Evolutionary conservation across 371 early-diverging fungal genomes (phyloP), one percentile per base, ranked within the genome.

Genomic region (Blyttiomyces sp.): DNA sequence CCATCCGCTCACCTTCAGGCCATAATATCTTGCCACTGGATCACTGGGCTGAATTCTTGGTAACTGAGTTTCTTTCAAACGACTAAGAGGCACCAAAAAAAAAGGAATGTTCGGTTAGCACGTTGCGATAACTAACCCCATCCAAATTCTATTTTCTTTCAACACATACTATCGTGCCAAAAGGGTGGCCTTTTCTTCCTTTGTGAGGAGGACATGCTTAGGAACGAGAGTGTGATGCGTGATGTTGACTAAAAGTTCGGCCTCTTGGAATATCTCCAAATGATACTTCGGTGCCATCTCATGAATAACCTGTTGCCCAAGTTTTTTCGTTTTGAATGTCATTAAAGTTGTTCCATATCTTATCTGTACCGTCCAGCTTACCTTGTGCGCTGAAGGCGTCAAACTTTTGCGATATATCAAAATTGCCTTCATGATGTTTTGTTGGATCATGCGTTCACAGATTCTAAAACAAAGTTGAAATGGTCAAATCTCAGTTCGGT

Each of bases 191-290:
- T 95, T 97, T 72, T 98, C 99, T 64, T 93, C 97, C 11, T 83
- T 73, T 11, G 83, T 80, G 42, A 99, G 74, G 6, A 99, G 88
- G 66, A 86, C 89, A 70, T 99, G 99, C 68, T 88, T 86, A 26
- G 99, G 99, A 21, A 99, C 99, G 48, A 98, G 81, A 43, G 84
- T 83, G 75, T 99, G 99, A 64, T 94, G 85, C 34, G 99, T 99
- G 56, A 98, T 96, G 76, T 99, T 99, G 64, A 99, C 97, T 35
- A 98, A 74, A 52, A 99, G 73, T 72, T 99, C 99, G 49, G 88
- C 81, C 70, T 98, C 97, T 63, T 90, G 81, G 77, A 99, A 99
- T 6, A 89, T 82, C 68, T 99, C 99, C 35, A 99, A 66, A 3
- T 86, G 84, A 67, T 92, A 93, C 63, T 90, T 91, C 30, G 88